Evolutionary conservation across 805 yeast species (phyloP).

Genomic region (Saccharomycopsis microspora): DNA sequence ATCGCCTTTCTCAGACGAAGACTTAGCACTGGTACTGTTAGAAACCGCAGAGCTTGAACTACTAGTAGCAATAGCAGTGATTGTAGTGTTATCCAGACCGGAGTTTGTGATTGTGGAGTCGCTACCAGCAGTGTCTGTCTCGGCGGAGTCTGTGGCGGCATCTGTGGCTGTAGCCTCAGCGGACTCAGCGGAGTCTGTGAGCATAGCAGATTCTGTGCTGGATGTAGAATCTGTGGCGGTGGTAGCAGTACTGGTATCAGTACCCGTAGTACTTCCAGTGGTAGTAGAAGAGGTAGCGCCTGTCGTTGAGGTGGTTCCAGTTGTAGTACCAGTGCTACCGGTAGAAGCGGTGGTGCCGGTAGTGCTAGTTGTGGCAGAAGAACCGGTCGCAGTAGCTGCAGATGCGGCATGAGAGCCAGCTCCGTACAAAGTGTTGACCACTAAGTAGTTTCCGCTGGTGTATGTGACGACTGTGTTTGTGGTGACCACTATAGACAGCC

Average conservation of each 20-base stretch:
- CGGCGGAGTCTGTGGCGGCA: background rate
- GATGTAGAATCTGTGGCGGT: background rate
- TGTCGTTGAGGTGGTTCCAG: background rate
- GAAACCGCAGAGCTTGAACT: background rate
- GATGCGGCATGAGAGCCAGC: constrained; percentile 5
- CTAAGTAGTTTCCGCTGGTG: constrained; percentile 15
- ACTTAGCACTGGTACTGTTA: background rate
- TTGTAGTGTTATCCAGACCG: background rate
- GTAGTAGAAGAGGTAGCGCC: background rate
- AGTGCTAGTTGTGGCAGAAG: background rate
- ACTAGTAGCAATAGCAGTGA: background rate
- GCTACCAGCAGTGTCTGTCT: background rate
- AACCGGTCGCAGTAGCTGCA: background rate
- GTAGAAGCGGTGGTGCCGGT: background rate
- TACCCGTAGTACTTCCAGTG: background rate
- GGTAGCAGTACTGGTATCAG: background rate
- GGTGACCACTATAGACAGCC: constrained; percentile 4
- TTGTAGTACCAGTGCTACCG: background rate
- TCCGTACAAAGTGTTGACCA: constrained; percentile 15
- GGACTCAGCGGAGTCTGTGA: background rate
- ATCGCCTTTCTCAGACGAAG: background rate
- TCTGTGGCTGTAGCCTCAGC: background rate
- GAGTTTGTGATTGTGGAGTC: background rate
- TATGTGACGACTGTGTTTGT: constrained; percentile 15
- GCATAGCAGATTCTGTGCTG: background rate